Percentiles rank a stretch among this genome's conserved stretches.
These are phyloP conservation scores for Cucumis cinereus DNA, from an alignment of 306 rosid species.

Conservation along the genomic window DNA sequence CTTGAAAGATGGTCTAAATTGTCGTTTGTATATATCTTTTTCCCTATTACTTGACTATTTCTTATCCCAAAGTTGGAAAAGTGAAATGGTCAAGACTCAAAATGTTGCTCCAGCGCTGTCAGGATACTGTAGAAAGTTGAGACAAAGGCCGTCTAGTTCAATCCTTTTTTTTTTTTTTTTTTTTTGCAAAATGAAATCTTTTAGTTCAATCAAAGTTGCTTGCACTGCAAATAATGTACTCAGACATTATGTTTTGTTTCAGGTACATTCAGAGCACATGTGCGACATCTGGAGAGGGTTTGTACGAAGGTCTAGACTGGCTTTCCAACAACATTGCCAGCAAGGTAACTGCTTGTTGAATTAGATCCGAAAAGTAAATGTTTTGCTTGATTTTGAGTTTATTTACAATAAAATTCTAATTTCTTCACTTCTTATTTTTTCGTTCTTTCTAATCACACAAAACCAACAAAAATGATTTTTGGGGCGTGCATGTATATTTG, in stretches of 20 bases:
- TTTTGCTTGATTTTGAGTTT: background rate
- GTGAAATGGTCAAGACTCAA: background rate
- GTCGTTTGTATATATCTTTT: background rate
- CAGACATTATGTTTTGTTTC: slow-evolving; percentile 20
- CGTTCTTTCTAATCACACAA: background rate
- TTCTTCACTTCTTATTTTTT: background rate
- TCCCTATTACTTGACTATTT: background rate
- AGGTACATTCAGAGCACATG: slow-evolving; percentile 94
- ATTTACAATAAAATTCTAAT: background rate
- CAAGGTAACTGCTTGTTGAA: slow-evolving; percentile 42
- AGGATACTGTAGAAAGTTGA: background rate
- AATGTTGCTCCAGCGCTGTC: background rate
- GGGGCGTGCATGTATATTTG: background rate
- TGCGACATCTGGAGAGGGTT: slow-evolving; percentile 72
- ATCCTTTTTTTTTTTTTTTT: too few relatives aligned
- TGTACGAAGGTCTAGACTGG: slow-evolving; percentile 90
- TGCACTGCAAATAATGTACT: background rate
- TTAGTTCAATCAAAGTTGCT: background rate
- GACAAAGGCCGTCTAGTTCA: background rate
- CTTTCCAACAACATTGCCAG: slow-evolving; percentile 87
- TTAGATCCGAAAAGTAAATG: background rate
- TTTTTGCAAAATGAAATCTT: too few relatives aligned
- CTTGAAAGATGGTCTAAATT: background rate
- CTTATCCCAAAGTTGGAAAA: background rate
- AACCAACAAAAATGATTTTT: background rate